Base-by-base conservation (phyloP, 2,329 filamentous ascomycete genomes). In the Mycosphaerella sp. region DNA sequence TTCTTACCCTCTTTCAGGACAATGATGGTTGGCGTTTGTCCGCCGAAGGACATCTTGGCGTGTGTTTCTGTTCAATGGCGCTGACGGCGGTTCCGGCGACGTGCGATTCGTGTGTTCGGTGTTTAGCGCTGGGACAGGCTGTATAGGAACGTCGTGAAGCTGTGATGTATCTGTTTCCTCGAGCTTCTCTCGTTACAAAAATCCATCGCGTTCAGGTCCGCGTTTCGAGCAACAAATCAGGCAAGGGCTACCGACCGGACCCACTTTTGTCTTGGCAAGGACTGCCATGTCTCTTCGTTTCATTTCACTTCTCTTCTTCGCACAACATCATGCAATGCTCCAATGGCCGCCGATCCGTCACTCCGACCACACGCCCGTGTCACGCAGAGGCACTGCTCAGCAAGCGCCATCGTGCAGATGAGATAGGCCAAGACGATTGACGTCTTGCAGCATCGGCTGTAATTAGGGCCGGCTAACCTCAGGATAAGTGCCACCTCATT, bases 21-120 rank as follows among this genome's bases (percentile, higher is more conserved):
- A 73, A 97, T 89, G 71, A 96, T 96, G 65, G 91, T 96, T 71
- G 91, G 91, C 70, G 91, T 93, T 75, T 96, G 91, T 70, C 90
- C 90, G 76, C 89, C 89, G 77, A 96, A 96, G 71, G 90, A 94
- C 90, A 96, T 95, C 62, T 56, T 77, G 66, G 25, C 14, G 30
- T 34, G 30, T 34, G 30, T 34, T 34, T n/a, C 30, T 6, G 10
- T 12, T 34, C 30, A n/a, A 34, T 34, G 30, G 30, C 30, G 30
- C 30, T 34, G 30, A 34, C 10, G 30, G 30, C 30, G 10, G 10
- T 34, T 34, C 41, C 30, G 6, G 16, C 8, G 6, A 27, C 13
- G 35, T 21, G 6, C 13, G n/a, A 2, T 10, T 41, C 18, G 34
- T 40, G 36, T 18, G 21, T 27, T 3, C 30, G 13, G 36, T 47